Evolutionary conservation across 352 stramenopile species (phyloP), one percentile per base, ranked within the genome.

Genomic region (Peronospora destructor): DNA sequence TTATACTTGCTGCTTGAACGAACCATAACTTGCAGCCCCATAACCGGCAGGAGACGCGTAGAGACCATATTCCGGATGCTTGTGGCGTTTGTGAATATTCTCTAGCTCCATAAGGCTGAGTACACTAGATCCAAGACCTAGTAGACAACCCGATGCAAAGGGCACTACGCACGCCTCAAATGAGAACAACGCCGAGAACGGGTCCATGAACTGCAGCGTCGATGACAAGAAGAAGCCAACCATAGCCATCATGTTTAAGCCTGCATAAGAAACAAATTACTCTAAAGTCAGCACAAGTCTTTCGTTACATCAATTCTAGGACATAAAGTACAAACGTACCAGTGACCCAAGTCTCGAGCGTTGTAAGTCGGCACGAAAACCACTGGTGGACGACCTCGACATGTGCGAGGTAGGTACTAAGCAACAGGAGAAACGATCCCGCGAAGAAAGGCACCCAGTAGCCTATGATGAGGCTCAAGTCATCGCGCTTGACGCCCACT

Each of bases 401-500:
- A 42, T 92, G 78, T 38, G 70, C 68, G 43, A 92, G 63, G 61
- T 90, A 92, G 16, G 78, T 71, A 39, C 78, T 85, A 19, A 88
- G 49, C 34, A 85, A 54, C 38, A 92, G 53, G 36, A 85, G 49
- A 64, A 92, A 90, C 19, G 77, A 86, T 14, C 81, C 81, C n/a
- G 78, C 48, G 46, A 90, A 89, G 61, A 88, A 87, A 11, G 81
- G 81, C 13, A 88, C 64, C 81, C 81, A 92, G 59, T 90, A 89
- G 40, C 76, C 68, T 37, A 85, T 49, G 41, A 92, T 84, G 38
- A 92, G 68, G 13, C 59, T 67, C 4, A 81, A 50, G 25, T 92
- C 73, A 37, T 71, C 57, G 11, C 75, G 66, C 13, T 79, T 71
- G 40, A 92, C 66, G 53, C 83, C 71, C 13, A 90, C 74, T 39